Base-by-base conservation (phyloP, 148 eudicot genomes). In the Simmondsia chinensis region DNA sequence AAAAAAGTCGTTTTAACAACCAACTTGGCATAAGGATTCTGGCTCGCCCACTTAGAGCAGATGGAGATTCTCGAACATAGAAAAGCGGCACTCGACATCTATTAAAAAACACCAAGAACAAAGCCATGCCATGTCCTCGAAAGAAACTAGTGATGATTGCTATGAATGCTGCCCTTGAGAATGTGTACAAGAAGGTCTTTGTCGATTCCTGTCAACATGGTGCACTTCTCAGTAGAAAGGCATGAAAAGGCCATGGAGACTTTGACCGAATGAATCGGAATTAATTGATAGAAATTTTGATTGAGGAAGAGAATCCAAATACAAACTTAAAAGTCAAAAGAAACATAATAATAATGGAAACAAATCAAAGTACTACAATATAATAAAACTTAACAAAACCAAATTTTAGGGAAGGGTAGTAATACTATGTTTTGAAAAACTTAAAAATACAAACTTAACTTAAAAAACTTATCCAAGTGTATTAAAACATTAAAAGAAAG, bases 251-350 rank as follows among this genome's bases (percentile, higher is more conserved):
- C 9, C 46, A 2, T 42, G 46, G 28, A 42, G 46, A 42, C 27
- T 42, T 42, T 42, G 46, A 21, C 46, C 15, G 20, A 38, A 42
- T 21, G 28, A 42, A 42, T 21, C 21, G 29, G 16, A 12, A 42
- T 42, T 29, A 42, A 42, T 42, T 42, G 4, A 42, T 42, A 42
- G 3, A 42, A 7, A 20, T 42, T 42, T 42, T 42, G 0, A 20
- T 42, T 21, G 46, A 21, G 46, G 29, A 42, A 42, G 46, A 42
- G 46, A 21, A 42, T 42, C 15, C 3, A 42, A n/a, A n/a, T n/a
- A n/a, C n/a, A n/a, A n/a, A n/a, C n/a, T n/a, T n/a, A n/a, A n/a
- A n/a, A n/a, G n/a, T n/a, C n/a, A n/a, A n/a, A n/a, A n/a, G n/a
- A n/a, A n/a, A n/a, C n/a, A n/a, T n/a, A n/a, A n/a, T n/a, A n/a